Evolutionary conservation across 2,329 filamentous ascomycete genomes (phyloP), one percentile per base, ranked within the genome.

Genomic region (Sarocladium brachiariae): DNA sequence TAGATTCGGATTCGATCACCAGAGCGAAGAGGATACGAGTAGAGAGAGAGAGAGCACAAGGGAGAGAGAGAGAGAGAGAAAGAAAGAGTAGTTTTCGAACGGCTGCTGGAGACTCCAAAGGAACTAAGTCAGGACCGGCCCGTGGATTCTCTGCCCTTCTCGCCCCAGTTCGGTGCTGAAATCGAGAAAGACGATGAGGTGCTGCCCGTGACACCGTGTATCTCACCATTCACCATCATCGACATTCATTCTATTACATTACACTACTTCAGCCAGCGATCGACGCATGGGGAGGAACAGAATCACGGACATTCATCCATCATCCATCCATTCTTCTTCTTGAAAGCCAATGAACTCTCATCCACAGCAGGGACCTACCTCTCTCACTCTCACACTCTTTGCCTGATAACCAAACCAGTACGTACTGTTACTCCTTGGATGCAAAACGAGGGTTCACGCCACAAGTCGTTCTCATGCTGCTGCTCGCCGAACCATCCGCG

Each of bases 391-490:
- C 43, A 21, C n/a, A n/a, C n/a, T 11, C 43, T n/a, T n/a, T n/a
- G n/a, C n/a, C n/a, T n/a, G n/a, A n/a, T n/a, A n/a, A n/a, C n/a
- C n/a, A n/a, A n/a, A n/a, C n/a, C n/a, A n/a, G n/a, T n/a, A n/a
- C n/a, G n/a, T n/a, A n/a, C n/a, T n/a, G n/a, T n/a, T n/a, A n/a
- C n/a, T n/a, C n/a, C n/a, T n/a, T 45, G 21, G 18, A 45, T n/a
- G n/a, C 21, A 21, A 27, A 10, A n/a, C n/a, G 9, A 7, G 24
- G 24, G 18, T 21, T 24, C 23, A 25, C 24, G 18, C 18, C 39
- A 21, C 4, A 45, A 24, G 39, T 16, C 43, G 43, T 31, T 47
- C 43, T 47, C 43, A 47, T 47, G 43, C 43, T 47, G 43, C 43
- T 47, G 43, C 16, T 47, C 25, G 43, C 43, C 21, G 43, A 33